Base-by-base conservation (phyloP, 2,329 filamentous ascomycete species). In the Raffaelea ambrosiae region DNA sequence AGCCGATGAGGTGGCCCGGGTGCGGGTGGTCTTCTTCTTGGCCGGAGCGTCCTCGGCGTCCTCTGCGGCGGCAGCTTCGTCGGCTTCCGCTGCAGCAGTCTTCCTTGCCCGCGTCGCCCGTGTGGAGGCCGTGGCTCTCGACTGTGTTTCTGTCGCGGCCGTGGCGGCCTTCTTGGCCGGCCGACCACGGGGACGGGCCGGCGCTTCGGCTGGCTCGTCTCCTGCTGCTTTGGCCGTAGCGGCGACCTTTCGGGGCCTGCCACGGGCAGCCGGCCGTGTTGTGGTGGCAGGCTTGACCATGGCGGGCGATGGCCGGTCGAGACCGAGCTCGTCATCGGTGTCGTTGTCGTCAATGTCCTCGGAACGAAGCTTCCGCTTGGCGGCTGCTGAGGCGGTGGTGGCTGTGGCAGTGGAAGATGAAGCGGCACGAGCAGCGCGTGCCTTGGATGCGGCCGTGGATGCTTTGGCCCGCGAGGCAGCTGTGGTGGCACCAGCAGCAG, bases 281-380 rank as follows among this genome's bases (percentile, higher is more conserved):
- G n/a, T n/a, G n/a, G n/a, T n/a, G n/a, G n/a, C n/a, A n/a, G 67
- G 69, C 62, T 7, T 61, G 48, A 49, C 48, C 5, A 53, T 53
- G 14, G 55, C 44, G 11, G 57, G 47, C 2, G 53, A 36, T 9
- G 51, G 46, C 3, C 33, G 44, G 21, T 50, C 43, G 51, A 54
- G 45, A 52, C 58, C 48, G 50, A 62, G 53, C 55, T 65, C 64
- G 60, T 65, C 51, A 45, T 61, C 51, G 38, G 60, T 53, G 43
- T 69, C 64, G 50, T 69, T 62, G 38, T 68, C 63, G 41, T 68
- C 66, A n/a, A 62, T 60, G 39, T 80, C 77, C 43, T 81, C 76
- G 14, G 70, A 59, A 49, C 74, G 68, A 29, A 69, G 71, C 65
- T 82, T 83, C 53, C 79, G 65, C 59, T 77, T 77, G 23, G 62